Evolutionary conservation across 805 yeast species (phyloP).

Genomic region (Yamadazyma ubonensis): DNA sequence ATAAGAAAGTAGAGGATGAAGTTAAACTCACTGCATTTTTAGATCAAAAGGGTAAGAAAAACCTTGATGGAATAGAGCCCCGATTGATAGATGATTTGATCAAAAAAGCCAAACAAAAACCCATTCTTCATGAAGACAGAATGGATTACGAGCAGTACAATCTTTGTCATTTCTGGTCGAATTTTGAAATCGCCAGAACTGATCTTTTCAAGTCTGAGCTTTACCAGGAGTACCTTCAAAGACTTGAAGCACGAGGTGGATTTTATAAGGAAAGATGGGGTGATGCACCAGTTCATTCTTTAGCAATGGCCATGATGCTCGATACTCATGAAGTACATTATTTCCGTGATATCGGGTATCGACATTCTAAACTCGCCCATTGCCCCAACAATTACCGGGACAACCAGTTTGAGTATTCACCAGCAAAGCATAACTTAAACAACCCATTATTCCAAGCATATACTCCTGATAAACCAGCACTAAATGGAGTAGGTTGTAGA

Average conservation of each 20-base stretch:
- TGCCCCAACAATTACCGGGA: slow-evolving; percentile 65
- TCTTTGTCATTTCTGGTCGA: slow-evolving; percentile 88
- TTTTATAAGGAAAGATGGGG: slow-evolving; percentile 96
- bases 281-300: slow-evolving; percentile 91
- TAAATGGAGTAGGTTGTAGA: slow-evolving; percentile 73
- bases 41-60: slow-evolving; percentile 20
- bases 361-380: slow-evolving; percentile 76
- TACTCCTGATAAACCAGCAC: slow-evolving; percentile 29
- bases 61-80: slow-evolving; percentile 21
- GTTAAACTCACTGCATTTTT: slow-evolving; percentile 25
- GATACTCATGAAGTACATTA: slow-evolving; percentile 75
- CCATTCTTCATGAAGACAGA: slow-evolving; percentile 47
- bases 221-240: slow-evolving; percentile 67
- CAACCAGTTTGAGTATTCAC: slow-evolving; percentile 48
- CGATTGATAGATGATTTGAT: slow-evolving; percentile 38
- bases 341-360: slow-evolving; percentile 89
- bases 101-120: slow-evolving; percentile 31
- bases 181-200: slow-evolving; percentile 86
- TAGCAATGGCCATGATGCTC: slow-evolving; percentile 78
- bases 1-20: slow-evolving; percentile 27
- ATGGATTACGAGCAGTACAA: slow-evolving; percentile 70
- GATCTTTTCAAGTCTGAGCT: slow-evolving; percentile 65
- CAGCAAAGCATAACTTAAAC: slow-evolving; percentile 26
- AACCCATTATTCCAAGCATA: slow-evolving; percentile 20
- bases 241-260: slow-evolving; percentile 72